Evolutionary conservation across 148 eudicot genomes (phyloP).

Genomic region (Chenopodium album): DNA sequence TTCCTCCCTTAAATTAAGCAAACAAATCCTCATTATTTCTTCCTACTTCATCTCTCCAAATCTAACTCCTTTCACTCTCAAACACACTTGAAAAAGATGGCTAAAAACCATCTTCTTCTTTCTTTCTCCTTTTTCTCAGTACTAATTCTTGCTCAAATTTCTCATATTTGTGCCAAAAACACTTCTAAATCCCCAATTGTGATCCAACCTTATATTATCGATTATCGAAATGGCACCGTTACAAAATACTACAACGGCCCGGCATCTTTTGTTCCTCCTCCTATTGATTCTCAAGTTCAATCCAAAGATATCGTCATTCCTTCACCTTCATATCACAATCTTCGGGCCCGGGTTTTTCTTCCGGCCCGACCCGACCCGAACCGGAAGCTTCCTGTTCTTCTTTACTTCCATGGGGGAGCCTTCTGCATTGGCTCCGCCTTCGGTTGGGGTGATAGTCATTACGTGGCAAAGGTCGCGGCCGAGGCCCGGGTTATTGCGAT

Average conservation of each 20-base stretch:
- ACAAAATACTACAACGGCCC: slow-evolving; percentile 1
- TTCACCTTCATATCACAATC: not conserved
- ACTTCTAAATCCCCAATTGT: not conserved
- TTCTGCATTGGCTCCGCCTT: slow-evolving; percentile 38
- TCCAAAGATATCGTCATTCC: slow-evolving; percentile 25
- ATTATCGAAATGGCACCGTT: slow-evolving; percentile 30
- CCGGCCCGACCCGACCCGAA: slow-evolving; percentile 18
- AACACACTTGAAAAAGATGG: not conserved
- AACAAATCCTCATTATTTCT: not conserved
- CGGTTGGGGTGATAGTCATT: slow-evolving; percentile 15
- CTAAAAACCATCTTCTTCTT: not conserved
- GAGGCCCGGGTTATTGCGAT: slow-evolving; percentile 32
- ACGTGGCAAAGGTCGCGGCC: slow-evolving; percentile 29
- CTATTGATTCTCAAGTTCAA: slow-evolving; percentile 1
- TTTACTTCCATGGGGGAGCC: slow-evolving; percentile 47
- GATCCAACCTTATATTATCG: slow-evolving; percentile 27
- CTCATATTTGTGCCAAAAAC: not conserved
- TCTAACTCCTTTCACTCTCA: not conserved
- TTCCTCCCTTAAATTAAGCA: not conserved
- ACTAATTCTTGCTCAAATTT: not conserved
- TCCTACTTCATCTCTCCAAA: not conserved
- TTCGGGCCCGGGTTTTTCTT: slow-evolving; percentile 22
- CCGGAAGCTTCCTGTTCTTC: slow-evolving; percentile 26
- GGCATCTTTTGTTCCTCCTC: slow-evolving; percentile 12
- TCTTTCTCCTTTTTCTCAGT: not conserved